Evolutionary conservation across 768 basidiomycete species (phyloP).

Genomic region (Kondoa malvinella): DNA sequence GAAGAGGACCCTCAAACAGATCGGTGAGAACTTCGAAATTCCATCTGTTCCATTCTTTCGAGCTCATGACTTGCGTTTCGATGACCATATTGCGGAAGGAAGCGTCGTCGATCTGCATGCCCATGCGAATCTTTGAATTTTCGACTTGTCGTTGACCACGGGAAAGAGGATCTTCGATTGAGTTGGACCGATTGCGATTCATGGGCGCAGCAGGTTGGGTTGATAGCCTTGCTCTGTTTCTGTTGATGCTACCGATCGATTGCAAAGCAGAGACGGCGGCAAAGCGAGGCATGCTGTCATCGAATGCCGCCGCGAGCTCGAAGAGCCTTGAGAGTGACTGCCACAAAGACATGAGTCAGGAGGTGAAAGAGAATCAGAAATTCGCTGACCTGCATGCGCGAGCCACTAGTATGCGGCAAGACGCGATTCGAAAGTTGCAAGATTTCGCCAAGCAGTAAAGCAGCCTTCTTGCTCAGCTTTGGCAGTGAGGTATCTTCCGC

Average conservation of each 20-base stretch:
- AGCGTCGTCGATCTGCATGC: constrained; percentile 88
- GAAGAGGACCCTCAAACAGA: constrained; percentile 73
- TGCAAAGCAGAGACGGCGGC: constrained; percentile 69
- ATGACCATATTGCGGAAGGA: constrained; percentile 68
- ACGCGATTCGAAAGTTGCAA: constrained; percentile 75
- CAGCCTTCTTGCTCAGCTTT: constrained; percentile 48
- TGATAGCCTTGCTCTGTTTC: constrained; percentile 42
- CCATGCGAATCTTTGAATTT: constrained; percentile 70
- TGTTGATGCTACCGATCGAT: constrained; percentile 79
- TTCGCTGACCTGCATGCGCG: constrained; percentile 55
- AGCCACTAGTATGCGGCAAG: constrained; percentile 61
- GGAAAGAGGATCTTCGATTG: constrained; percentile 58
- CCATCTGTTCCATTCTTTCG: constrained; percentile 82
- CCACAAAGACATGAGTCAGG: background rate
- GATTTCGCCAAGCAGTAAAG: constrained; percentile 74
- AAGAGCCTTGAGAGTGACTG: constrained; percentile 76
- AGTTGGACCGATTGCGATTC: constrained; percentile 35
- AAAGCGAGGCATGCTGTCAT: constrained; percentile 57
- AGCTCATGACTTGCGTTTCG: constrained; percentile 63
- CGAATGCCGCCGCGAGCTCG: constrained; percentile 56
- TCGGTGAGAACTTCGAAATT: constrained; percentile 75
- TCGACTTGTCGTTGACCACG: constrained; percentile 75
- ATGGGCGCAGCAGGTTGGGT: constrained; percentile 41
- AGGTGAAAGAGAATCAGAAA: background rate
- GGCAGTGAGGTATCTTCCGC: constrained; percentile 50